Conservation (phyloP, 1,284 basidiomycete genomes). For the Ustilago crameri region DNA sequence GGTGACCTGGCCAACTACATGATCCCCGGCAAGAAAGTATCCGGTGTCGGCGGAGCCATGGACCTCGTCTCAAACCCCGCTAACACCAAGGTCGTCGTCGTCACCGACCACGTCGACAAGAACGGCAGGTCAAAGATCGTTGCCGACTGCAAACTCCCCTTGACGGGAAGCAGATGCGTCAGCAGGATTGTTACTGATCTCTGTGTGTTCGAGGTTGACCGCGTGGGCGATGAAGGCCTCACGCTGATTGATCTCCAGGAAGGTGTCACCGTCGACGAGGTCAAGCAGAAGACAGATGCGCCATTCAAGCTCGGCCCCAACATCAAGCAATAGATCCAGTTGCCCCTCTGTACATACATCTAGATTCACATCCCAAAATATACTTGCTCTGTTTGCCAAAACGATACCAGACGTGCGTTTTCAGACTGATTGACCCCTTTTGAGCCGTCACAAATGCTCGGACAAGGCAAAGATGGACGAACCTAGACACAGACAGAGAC, state of each 20-base stretch:
- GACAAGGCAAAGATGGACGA: too few species aligned
- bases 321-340: conserved; percentile 19
- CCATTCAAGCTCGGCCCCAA: conserved; percentile 73
- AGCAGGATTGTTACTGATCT: conserved; percentile 92
- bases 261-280: conserved; percentile 84
- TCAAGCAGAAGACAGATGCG: conserved; percentile 84
- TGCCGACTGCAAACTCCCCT: conserved; percentile 81
- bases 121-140: conserved; percentile 89
- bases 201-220: conserved; percentile 85
- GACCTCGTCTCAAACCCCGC: conserved; percentile 71
- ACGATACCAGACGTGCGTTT: too few species aligned
- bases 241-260: conserved; percentile 83
- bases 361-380: too few species aligned
- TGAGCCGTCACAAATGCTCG: too few species aligned
- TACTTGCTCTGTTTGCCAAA: too few species aligned
- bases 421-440: too few species aligned
- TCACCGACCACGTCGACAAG: conserved; percentile 90
- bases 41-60: conserved; percentile 93
- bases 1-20: conserved; percentile 99
- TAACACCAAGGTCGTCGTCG: conserved; percentile 73
- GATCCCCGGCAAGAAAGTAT: conserved; percentile 86
- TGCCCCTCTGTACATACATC: too few species aligned
- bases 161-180: conserved; percentile 86
- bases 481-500: too few species aligned
- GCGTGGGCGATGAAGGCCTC: conserved; percentile 75